These are phyloP conservation scores for Senecio squalidus DNA, from an alignment of 140 eudicot genomes.

Conservation along the genomic window DNA sequence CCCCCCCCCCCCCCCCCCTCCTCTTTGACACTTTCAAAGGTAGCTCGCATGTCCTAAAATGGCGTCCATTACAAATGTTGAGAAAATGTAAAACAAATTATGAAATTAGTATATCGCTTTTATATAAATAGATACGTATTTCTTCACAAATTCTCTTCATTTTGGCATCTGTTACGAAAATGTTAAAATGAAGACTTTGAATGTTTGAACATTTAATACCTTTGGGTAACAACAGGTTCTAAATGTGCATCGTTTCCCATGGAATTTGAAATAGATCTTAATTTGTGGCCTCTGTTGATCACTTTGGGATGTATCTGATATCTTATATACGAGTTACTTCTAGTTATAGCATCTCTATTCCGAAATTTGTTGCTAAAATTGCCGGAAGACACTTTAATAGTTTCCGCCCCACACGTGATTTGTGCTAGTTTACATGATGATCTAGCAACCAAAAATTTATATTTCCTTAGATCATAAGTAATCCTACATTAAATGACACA, in stretches of 20 bases:
- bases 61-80: background rate
- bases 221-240: slow-evolving; percentile 13
- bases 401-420: slow-evolving; percentile 1
- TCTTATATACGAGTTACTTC: slow-evolving; percentile 4
- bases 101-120: too few species aligned
- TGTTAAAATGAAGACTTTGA: background rate
- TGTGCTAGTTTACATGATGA: background rate
- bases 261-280: slow-evolving; percentile 16
- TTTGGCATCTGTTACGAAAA: background rate
- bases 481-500: background rate
- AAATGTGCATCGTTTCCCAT: slow-evolving; percentile 2
- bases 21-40: too few species aligned
- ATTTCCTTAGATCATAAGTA: background rate
- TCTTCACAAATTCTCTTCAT: too few species aligned
- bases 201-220: background rate
- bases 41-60: too few species aligned
- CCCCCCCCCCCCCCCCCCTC: too few species aligned
- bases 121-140: too few species aligned
- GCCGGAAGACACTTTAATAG: background rate
- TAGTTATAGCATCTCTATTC: background rate
- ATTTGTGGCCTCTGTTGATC: background rate
- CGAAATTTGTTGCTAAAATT: background rate
- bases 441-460: background rate
- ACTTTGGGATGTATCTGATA: background rate
- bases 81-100: too few species aligned